Evolutionary conservation across 116 monocot genomes (phyloP), one percentile per base, ranked within the genome.

Genomic region (Papilionanthe hybrid): DNA sequence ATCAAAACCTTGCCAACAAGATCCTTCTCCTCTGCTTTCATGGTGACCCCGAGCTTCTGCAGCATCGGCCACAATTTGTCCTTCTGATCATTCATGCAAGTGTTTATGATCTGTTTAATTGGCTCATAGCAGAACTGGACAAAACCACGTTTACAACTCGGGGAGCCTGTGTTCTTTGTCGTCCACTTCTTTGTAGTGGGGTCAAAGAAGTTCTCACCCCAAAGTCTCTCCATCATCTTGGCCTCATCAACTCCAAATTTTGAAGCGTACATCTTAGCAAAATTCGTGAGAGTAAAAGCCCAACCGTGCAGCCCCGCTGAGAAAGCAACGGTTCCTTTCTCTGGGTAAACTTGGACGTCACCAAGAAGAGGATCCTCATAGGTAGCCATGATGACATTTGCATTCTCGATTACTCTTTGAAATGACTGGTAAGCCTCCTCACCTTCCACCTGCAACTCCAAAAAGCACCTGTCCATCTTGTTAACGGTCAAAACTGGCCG

Each of bases 21-120:
- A 5, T 85, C 85, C 73, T 85, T 85, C 78, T 85, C 85, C 20
- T 81, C 85, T 7, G 75, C 19, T 50, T 85, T 85, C 81, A 85
- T 85, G 4, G 74, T 65, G 13, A 22, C 23, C 1, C 65, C 65
- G 9, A 65, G 65, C 65, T 65, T 65, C 7, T 7, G 9, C 17
- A 73, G 37, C 72, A 73, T 73, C 18, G 72, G 72, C 72, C 72
- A 73, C 30, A 73, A 73, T n/a, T 73, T 89, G 37, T 86, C 89
- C 73, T 89, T 89, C 58, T 89, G 84, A 75, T 89, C 86, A 44
- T 83, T 86, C 89, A 89, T 89, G 63, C 89, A 89, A 12, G 81
- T 89, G 41, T 43, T 79, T 47, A 89, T 89, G 10, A 89, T 86
- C 77, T 89, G 86, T 81, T 86, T 89, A 43, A 89, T 89, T 29